Evolutionary conservation across 257 asterid genomes (phyloP), one percentile per base, ranked within the genome.

Genomic region (Salvia rosmarinus): DNA sequence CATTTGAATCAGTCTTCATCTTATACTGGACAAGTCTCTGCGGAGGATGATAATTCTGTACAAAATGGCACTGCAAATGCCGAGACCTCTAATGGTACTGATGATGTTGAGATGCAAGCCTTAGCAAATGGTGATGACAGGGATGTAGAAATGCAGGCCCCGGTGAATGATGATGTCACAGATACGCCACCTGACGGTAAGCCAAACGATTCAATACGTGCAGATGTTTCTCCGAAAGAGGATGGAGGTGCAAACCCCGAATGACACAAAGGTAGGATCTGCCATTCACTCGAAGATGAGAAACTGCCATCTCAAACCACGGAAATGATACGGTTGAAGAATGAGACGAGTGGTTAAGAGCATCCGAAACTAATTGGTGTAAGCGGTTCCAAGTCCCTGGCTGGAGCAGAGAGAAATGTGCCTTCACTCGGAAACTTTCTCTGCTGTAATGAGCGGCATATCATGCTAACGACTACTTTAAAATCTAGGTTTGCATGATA

Each of bases 1-100:
- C 88, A 86, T 71, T 17, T 30, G 25, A 69, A 75, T 21, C 82
- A 85, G 43, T 65, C 52, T 64, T 52, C 90, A 74, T 78, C 81
- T 62, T 70, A 82, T 70, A 42, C 87, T 49, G 92, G 47, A 43
- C 83, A 70, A 19, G 73, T 8, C 21, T 70, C 78, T 32, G 17
- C 59, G 65, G 81, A 75, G 40, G 28, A 25, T 52, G 85, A 63
- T 67, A 32, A 69, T 39, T 34, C 82, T 54, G 89, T 65, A 75
- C 83, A 74, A 76, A 85, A 81, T 72, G 82, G 81, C 43, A 30
- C 25, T 35, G 78, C 20, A 43, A 72, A 74, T 79, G 68, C 19
- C 12, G 80, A 71, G 28, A 25, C 85, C 23, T 30, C 75, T 44
- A 57, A 6, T 23, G 47, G 28, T 25, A 64, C 73, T 14, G 78